Base-by-base conservation (phyloP, 2,329 filamentous ascomycete species). In the Cladosporium austrohemisphaericum region DNA sequence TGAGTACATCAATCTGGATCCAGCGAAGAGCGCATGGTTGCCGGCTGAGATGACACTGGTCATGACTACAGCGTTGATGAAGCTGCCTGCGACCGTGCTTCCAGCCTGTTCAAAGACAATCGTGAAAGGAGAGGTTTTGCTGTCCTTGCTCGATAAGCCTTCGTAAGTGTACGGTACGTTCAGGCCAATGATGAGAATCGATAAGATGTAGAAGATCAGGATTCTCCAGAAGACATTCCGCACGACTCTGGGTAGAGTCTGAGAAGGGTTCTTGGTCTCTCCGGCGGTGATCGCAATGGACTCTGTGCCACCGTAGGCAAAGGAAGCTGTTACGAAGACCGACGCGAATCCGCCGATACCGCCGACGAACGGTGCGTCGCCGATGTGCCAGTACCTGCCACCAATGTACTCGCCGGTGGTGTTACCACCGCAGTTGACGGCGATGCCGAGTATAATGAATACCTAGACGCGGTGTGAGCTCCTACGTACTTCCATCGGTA, bases 221-320 rank as follows among this genome's bases (percentile, higher is more conserved):
- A 91, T 90, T 46, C 86, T 85, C 72, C 80, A 90, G 68, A 91
- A 90, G 57, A 85, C 89, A 46, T 84, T 84, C 56, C 79, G 79
- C 37, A 85, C 78, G 2, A 84, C 82, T 3, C 75, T 74, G 1
- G 83, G 83, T 26, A 85, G 68, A 49, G 75, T 83, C 54, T 74
- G 75, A 14, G 77, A 73, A 0, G 83, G 82, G 55, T 84, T 74
- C 56, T 77, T 79, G 2, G 82, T 84, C 63, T 85, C 82, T 35
- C 81, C 81, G 1, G 81, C 81, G 0, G 82, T 84, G 50, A 85
- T 81, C 43, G 80, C 81, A 41, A 85, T 83, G 26, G 76, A 79
- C 63, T 84, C 81, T 2, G 50, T 54, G 45, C 81, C 82, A 26
- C 77, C 76, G 51, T 74, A 62, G 20, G 81, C 79, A 61, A 85